phyloP scores from a whole-genome alignment of 768 basidiomycete genomes.

The Cantharellus anzutake region DNA sequence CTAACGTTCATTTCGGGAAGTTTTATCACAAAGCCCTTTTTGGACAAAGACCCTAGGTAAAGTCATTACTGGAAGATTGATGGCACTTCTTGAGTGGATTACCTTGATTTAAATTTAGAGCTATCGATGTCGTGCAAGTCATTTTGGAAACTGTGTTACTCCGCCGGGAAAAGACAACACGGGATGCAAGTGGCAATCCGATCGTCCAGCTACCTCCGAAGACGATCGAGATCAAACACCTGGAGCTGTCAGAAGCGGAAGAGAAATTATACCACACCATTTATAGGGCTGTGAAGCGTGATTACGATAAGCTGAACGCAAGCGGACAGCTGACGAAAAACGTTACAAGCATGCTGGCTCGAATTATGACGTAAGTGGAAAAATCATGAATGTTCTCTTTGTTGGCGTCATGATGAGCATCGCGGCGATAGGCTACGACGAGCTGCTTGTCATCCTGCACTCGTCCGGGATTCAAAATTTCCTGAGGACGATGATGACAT shows the following conservation, averaged over 20 bases:
- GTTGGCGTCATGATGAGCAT: neutral
- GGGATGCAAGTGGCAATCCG: slow-evolving; percentile 62
- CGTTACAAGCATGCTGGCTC: slow-evolving; percentile 76
- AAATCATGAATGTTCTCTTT: neutral
- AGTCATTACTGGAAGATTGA: neutral
- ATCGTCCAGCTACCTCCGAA: slow-evolving; percentile 83
- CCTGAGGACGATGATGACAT: slow-evolving; percentile 15
- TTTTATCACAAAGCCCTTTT: slow-evolving; percentile 82
- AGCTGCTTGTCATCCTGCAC: slow-evolving; percentile 76
- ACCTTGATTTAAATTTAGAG: slow-evolving; percentile 21
- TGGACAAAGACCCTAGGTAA: slow-evolving; percentile 57
- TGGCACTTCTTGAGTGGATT: neutral
- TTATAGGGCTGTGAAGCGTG: slow-evolving; percentile 55
- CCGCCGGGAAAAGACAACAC: slow-evolving; percentile 85
- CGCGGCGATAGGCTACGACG: slow-evolving; percentile 45
- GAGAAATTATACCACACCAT: slow-evolving; percentile 78
- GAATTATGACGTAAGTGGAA: slow-evolving; percentile 67
- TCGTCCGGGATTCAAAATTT: slow-evolving; percentile 37
- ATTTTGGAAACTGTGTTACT: slow-evolving; percentile 78
- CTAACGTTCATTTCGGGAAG: slow-evolving; percentile 19
- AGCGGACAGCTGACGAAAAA: slow-evolving; percentile 65
- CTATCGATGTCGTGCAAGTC: slow-evolving; percentile 86
- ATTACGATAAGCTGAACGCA: slow-evolving; percentile 61
- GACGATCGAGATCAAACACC: slow-evolving; percentile 50
- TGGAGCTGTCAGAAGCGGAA: slow-evolving; percentile 70